Evolutionary conservation across 2,329 filamentous ascomycete genomes (phyloP), one percentile per base, ranked within the genome.

Genomic region (Penicillium occitanis): DNA sequence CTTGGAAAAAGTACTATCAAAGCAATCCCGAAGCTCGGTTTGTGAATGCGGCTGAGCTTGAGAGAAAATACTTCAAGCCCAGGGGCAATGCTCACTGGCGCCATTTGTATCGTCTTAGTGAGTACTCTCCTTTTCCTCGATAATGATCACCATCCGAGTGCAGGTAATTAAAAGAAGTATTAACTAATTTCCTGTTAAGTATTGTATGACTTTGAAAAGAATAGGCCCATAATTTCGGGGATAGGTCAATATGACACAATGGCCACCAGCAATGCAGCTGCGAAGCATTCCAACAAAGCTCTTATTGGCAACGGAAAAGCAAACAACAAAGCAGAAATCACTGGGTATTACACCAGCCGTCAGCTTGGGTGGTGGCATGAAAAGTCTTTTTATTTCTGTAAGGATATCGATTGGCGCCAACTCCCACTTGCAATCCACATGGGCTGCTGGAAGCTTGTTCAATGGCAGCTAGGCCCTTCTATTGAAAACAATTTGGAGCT

Each of bases 401-500:
- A 35, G 33, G 10, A 35, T 35, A 33, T 7, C 33, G 42, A 61
- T 37, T 37, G 59, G 30, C 28, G 1, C 5, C 42, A 28, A 61
- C 4, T 50, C 5, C 30, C 42, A 10, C 30, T 61, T 10, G 35
- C 59, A 61, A 37, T 61, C 10, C 59, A 61, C 19, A 61, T 51
- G 59, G 44, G 59, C 25, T 61, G 59, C 55, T 59, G 55, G 55
- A 59, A 59, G 55, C 35, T 59, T 4, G 33, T 42, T 42, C 33
- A 59, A 25, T 61, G 59, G 59, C 42, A 61, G n/a, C 46, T 61
- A 35, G 30, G 59, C 7, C 28, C 42, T 35, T 61, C 30, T 0
- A 6, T 61, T 25, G 44, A 40, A 51, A 25, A 17, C 7, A 37
- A 51, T 40, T 5, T 61, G 5, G 30, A 51, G 44, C 44, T 51